Base-by-base conservation (phyloP, 2,329 filamentous ascomycete genomes). In the Botrytis fabae region DNA sequence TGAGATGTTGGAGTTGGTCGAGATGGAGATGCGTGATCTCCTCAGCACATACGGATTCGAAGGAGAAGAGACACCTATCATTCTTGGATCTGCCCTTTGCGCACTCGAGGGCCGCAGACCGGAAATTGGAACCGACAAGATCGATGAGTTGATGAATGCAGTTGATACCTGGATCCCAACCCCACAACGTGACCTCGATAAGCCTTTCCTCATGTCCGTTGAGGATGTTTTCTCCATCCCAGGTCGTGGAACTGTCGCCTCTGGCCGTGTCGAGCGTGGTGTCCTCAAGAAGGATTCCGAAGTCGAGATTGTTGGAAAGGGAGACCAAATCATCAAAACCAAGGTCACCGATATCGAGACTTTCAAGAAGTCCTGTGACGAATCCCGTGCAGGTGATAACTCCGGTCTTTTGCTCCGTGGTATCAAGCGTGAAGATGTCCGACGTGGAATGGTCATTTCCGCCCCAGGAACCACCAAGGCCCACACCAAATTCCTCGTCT, bases 11-110 rank as follows among this genome's bases (percentile, higher is more conserved):
- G 96, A 99, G 87, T 93, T 99, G 74, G 96, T 99, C 83, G 96
- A 99, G 90, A 97, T 99, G 92, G 96, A 99, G 88, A 99, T 99
- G 96, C 94, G 96, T 81, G 96, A 99, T 86, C 91, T 99, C 72
- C 92, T 99, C 75, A 90, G 82, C 81, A 92, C 91, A 79, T 99
- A 99, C 85, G 95, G 94, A 75, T 99, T 99, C 83, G 96, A 99
- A 85, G 96, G 96, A 79, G 97, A 99, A 81, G 93, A 98, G 72
- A 99, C 96, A 69, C 96, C 96, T 76, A 97, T 99, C 83, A 88
- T 99, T 84, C 92, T 99, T 87, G 96, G 96, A 76, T 99, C 96
- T 79, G 96, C 96, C 78, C 92, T 99, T 69, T 97, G 94, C 86
- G 95, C 96, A 70, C 88, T 99, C 69, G 94, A 99, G 83, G 90